Evolutionary conservation across 2,329 filamentous ascomycete species (phyloP), one percentile per base, ranked within the genome.

Genomic region (Tolypocladium paradoxum): DNA sequence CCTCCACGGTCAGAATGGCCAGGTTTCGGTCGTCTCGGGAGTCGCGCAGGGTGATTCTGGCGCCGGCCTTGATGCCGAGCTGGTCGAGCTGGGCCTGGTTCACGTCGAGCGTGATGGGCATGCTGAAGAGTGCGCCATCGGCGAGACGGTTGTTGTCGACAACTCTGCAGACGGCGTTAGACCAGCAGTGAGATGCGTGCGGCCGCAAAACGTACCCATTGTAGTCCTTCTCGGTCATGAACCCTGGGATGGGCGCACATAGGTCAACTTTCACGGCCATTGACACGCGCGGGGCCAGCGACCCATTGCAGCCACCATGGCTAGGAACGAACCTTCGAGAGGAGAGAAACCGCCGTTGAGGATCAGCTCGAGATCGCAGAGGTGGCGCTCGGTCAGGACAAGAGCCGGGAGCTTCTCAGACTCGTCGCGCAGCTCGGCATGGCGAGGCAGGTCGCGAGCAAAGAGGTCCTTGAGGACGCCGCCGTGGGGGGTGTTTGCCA

Each of bases 321-420:
- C 27, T 12, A 14, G 36, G 38, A 45, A 79, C 83, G 58, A 65
- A 95, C 91, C 93, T 83, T 99, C 92, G 40, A 99, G 83, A 55
- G 93, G 93, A 60, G 91, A 96, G 78, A 99, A 99, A 60, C 93
- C 93, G 69, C 93, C 93, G 72, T 90, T 97, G 72, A 99, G 84
- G 67, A 99, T 90, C 73, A 99, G 76, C 75, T 99, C 93, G 61
- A 99, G 81, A 79, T 99, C 93, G 75, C 93, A 99, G 49, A 99
- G 84, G 75, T 99, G 93, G 65, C 93, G 85, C 80, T 99, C 93
- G 50, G 82, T 87, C 61, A 99, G 84, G 55, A 87, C 76, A 61
- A 99, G 79, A 37, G 92, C 88, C 37, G 90, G 89, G 47, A 97
- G 84, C 34, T 69, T 85, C 78, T 96, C 91, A 43, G 92, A 88